Percentiles rank a stretch among this genome's conserved stretches.
Conservation (phyloP, 2,329 filamentous ascomycete genomes). For the Fusarium praegraminearum region DNA sequence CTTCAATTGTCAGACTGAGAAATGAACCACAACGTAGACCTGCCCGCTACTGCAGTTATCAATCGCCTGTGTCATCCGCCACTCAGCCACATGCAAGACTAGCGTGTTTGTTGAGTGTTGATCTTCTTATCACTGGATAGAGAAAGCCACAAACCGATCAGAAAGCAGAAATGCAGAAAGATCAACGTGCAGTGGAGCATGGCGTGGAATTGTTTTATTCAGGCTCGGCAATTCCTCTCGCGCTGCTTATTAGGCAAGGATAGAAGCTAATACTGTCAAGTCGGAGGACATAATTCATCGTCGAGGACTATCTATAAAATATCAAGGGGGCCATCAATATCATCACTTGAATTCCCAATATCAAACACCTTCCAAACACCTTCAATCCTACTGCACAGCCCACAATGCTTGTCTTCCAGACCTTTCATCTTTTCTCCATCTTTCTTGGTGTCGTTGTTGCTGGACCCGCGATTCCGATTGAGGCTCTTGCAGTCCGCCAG, state of each 20-base stretch:
- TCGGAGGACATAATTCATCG: fast-evolving
- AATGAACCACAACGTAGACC: background rate
- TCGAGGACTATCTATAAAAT: background rate
- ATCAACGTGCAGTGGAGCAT: fast-evolving
- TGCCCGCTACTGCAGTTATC: background rate
- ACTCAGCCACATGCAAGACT: background rate
- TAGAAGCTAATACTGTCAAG: background rate
- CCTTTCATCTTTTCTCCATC: background rate
- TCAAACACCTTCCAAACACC: too few species aligned
- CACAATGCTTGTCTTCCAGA: background rate
- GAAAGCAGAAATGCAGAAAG: background rate
- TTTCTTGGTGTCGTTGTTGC: background rate
- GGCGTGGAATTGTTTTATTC: fast-evolving
- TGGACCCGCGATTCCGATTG: background rate
- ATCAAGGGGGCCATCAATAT: fast-evolving
- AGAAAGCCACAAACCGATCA: background rate
- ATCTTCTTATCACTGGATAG: background rate
- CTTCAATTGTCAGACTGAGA: fast-evolving
- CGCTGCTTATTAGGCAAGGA: background rate
- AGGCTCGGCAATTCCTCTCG: fast-evolving
- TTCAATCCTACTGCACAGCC: fast-evolving
- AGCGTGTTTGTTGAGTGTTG: too few species aligned
- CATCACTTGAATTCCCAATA: fast-evolving
- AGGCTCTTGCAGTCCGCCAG: background rate
- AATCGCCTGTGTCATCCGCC: background rate